A percentile compares a stretch with the other conserved stretches of the same genome.
Conservation (phyloP, 306 rosid genomes). For the Trichosanthes truncata region DNA sequence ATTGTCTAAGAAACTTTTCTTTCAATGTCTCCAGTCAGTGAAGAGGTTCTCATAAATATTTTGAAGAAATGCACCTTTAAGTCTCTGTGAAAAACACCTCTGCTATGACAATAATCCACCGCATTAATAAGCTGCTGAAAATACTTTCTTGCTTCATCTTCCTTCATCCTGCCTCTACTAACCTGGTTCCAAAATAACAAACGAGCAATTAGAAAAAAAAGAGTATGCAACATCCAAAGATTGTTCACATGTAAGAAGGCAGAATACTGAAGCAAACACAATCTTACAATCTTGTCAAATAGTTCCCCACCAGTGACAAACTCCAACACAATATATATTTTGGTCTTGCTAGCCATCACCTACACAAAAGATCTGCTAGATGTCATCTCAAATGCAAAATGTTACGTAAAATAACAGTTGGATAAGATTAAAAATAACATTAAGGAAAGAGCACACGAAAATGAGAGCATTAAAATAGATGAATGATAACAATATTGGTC, state of each 20-base stretch:
- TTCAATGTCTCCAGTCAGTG: not conserved
- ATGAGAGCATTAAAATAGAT: not conserved
- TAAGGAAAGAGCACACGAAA: not conserved
- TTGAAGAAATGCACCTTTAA: constrained; percentile 30
- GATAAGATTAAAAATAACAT: not conserved
- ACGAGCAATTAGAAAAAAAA: not conserved
- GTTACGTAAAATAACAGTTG: not conserved
- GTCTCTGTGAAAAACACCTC: constrained; percentile 15
- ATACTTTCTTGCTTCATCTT: constrained; percentile 13
- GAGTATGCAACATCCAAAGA: not conserved
- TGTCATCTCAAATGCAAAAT: constrained; percentile 19
- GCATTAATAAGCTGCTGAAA: constrained; percentile 16
- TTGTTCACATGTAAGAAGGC: not conserved
- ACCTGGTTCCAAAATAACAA: constrained; percentile 7
- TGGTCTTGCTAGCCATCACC: constrained; percentile 97
- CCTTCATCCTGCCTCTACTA: constrained; percentile 11
- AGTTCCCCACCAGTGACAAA: constrained; percentile 93
- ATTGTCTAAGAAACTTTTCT: not conserved
- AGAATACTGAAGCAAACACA: constrained; percentile 5
- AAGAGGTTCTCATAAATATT: not conserved
- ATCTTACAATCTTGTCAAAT: constrained; percentile 87
- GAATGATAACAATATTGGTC: not conserved
- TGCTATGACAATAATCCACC: constrained; percentile 13
- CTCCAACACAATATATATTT: constrained; percentile 87
- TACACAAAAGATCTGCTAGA: constrained; percentile 29